A percentile compares a stretch with the other conserved stretches of the same genome.
Evolutionary conservation across 1,284 basidiomycete species (phyloP).

Genomic region (Leccinum pachyderme): DNA sequence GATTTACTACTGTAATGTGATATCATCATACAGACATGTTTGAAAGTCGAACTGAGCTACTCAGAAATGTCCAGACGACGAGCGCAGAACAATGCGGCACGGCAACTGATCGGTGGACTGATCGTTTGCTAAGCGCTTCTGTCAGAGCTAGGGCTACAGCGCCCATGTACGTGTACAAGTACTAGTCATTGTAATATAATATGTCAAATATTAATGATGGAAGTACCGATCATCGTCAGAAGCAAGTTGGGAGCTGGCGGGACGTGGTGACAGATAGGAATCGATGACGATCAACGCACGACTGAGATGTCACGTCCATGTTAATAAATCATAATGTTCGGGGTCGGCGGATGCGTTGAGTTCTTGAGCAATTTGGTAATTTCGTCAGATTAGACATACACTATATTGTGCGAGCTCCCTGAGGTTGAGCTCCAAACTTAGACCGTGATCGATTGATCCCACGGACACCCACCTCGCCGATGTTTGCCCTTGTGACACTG

Average conservation of each 20-base stretch:
- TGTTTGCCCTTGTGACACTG: not conserved
- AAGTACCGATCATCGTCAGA: not conserved
- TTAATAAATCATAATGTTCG: not conserved
- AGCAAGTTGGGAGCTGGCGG: not conserved
- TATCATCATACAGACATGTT: not conserved
- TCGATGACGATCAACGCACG: not conserved
- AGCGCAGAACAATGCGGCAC: not conserved
- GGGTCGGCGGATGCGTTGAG: not conserved
- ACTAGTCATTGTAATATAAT: not conserved
- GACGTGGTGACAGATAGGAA: not conserved
- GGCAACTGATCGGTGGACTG: not conserved
- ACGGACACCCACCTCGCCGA: not conserved
- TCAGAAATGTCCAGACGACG: not conserved
- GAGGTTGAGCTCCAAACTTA: not conserved
- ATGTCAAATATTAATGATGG: not conserved
- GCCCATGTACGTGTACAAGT: not conserved
- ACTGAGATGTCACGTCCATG: not conserved
- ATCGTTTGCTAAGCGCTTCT: not conserved
- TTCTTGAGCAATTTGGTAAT: not conserved
- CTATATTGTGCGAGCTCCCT: not conserved
- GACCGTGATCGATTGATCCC: not conserved
- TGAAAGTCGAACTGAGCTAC: not conserved
- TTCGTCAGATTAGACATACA: not conserved
- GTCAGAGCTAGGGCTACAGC: not conserved
- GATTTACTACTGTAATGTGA: not conserved